Evolutionary conservation across 495 filamentous ascomycete genomes (phyloP).

Genomic region (Penicillium atrosanguineum): DNA sequence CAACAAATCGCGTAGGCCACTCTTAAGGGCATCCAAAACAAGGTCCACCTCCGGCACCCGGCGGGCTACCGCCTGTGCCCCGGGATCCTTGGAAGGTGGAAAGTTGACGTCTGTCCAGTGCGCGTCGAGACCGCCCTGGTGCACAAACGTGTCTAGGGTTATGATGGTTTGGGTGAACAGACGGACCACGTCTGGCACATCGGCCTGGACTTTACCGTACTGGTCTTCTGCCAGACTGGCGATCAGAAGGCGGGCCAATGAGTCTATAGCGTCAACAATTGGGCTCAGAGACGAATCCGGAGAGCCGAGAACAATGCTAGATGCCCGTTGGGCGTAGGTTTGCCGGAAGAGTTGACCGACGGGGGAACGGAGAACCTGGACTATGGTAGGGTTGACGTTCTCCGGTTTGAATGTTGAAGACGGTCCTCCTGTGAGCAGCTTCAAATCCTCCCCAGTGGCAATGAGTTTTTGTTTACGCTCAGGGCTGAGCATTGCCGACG

Average conservation of each 20-base stretch:
- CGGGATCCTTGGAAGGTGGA: slow-evolving; percentile 39
- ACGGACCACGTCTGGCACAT: slow-evolving; percentile 69
- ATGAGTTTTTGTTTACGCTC: slow-evolving; percentile 43
- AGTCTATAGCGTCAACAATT: slow-evolving; percentile 68
- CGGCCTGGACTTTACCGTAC: slow-evolving; percentile 80
- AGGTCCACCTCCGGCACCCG: slow-evolving; percentile 58
- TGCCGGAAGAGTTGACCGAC: slow-evolving; percentile 70
- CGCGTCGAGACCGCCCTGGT: slow-evolving; percentile 47
- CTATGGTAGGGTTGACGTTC: slow-evolving; percentile 36
- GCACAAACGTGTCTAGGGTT: slow-evolving; percentile 66
- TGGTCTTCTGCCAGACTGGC: slow-evolving; percentile 75
- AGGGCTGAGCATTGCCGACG: slow-evolving; percentile 39
- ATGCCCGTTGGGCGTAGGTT: slow-evolving; percentile 60
- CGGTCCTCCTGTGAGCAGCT: slow-evolving; percentile 34
- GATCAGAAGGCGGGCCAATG: slow-evolving; percentile 66
- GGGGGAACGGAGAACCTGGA: slow-evolving; percentile 43
- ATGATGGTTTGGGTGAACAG: slow-evolving; percentile 64
- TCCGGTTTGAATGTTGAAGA: slow-evolving; percentile 34
- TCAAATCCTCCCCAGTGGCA: slow-evolving; percentile 35
- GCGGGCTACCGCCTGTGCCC: slow-evolving; percentile 39
- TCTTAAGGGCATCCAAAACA: slow-evolving; percentile 56
- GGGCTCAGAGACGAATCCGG: slow-evolving; percentile 63
- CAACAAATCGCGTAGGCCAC: slow-evolving; percentile 59
- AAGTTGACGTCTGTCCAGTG: slow-evolving; percentile 83
- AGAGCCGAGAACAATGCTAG: slow-evolving; percentile 61